phyloP scores from a whole-genome alignment of 2,329 filamentous ascomycete species.

The Botrytis deweyae region DNA sequence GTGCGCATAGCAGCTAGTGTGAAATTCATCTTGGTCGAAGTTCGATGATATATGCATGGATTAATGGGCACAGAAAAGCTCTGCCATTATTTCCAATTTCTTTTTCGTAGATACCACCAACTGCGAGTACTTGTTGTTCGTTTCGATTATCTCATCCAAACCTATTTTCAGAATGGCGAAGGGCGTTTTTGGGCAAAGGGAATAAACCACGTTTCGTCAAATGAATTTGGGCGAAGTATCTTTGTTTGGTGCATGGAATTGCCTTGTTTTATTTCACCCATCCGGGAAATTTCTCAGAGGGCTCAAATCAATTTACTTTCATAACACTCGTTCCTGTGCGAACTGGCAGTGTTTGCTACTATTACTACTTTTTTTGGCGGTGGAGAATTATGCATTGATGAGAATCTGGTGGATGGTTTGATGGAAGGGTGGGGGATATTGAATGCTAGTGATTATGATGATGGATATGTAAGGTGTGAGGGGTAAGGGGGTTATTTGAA shows the following conservation, averaged over 20 bases:
- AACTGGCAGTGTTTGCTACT: slow-evolving; percentile 21
- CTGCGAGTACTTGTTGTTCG: slow-evolving; percentile 18
- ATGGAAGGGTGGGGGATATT: background rate
- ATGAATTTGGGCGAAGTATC: slow-evolving; percentile 11
- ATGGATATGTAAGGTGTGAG: background rate
- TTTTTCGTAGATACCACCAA: slow-evolving; percentile 25
- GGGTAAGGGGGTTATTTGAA: background rate
- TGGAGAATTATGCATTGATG: background rate
- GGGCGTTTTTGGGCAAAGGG: slow-evolving; percentile 20
- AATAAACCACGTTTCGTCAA: slow-evolving; percentile 18
- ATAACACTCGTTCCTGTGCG: slow-evolving; percentile 15
- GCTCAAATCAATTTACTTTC: slow-evolving; percentile 6
- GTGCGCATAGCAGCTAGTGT: slow-evolving; percentile 37
- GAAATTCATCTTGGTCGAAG: background rate
- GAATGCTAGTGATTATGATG: slow-evolving; percentile 13
- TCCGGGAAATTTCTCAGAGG: background rate
- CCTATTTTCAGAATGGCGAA: slow-evolving; percentile 15
- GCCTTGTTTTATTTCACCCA: slow-evolving; percentile 13
- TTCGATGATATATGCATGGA: slow-evolving; percentile 17
- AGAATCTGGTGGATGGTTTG: slow-evolving; percentile 5
- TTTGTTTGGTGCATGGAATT: slow-evolving; percentile 17
- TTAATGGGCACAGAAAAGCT: slow-evolving; percentile 11
- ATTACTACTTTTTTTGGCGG: slow-evolving; percentile 17
- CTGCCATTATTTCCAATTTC: slow-evolving; percentile 17
- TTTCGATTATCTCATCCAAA: slow-evolving; percentile 20